phyloP scores from a whole-genome alignment of 2,329 filamentous ascomycete species.

The Trematosphaeria pertusa region DNA sequence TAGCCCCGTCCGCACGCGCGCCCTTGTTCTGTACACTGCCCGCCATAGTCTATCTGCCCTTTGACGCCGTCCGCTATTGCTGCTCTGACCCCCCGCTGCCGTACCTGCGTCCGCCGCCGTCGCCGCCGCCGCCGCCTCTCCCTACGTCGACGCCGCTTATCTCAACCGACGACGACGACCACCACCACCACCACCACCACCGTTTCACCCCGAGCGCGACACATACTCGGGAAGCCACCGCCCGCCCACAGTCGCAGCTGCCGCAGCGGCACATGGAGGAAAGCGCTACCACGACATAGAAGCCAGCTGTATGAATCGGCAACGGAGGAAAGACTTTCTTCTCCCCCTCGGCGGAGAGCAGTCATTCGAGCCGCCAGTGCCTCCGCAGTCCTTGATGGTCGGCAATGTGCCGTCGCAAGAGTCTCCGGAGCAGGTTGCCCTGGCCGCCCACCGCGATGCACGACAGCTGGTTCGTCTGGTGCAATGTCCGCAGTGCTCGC shows the following conservation, averaged over 20 bases:
- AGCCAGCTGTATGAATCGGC: conserved; percentile 45
- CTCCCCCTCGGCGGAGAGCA: conserved; percentile 41
- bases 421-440: conserved; percentile 43
- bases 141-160: not conserved
- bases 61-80: conserved; percentile 1
- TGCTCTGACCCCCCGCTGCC: not conserved
- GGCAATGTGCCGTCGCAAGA: conserved; percentile 43
- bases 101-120: conserved; percentile 10
- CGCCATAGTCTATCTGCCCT: too few species aligned
- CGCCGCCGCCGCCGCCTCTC: not conserved
- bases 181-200: too few species aligned
- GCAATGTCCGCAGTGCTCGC: conserved; percentile 78
- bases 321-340: conserved; percentile 41
- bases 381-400: conserved; percentile 52
- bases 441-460: conserved; percentile 62
- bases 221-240: conserved; percentile 5
- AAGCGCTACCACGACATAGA: conserved; percentile 20
- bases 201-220: too few species aligned
- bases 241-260: conserved; percentile 7
- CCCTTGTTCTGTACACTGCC: too few species aligned
- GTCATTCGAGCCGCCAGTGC: conserved; percentile 34
- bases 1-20: not conserved
- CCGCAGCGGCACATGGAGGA: conserved; percentile 29
- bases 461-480: conserved; percentile 74
- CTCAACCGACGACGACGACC: too few species aligned